Conservation (phyloP, 139 green algal genomes). For the Desmodesmus armatus region DNA sequence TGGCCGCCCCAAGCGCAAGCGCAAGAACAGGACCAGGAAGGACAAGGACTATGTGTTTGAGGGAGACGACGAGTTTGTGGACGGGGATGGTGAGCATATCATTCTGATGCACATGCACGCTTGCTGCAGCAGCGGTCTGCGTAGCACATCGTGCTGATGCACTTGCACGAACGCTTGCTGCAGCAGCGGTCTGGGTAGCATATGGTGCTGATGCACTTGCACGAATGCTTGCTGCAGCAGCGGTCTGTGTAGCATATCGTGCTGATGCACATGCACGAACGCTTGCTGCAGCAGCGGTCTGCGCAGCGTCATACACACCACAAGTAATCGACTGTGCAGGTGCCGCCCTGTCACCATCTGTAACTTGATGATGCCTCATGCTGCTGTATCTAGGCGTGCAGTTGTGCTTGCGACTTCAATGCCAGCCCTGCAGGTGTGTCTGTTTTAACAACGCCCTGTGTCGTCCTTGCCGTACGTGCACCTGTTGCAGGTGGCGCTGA, state of each 20-base stretch:
- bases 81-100: background rate
- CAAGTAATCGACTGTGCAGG: too few species aligned
- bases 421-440: background rate
- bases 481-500: background rate
- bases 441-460: background rate
- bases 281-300: background rate
- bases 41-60: slow-evolving; percentile 40
- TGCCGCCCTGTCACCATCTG: too few species aligned
- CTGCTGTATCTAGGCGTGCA: background rate
- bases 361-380: background rate
- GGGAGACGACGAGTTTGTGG: slow-evolving; percentile 23
- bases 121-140: background rate
- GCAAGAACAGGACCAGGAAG: slow-evolving; percentile 39
- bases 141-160: background rate
- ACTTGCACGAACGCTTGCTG: background rate
- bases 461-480: background rate
- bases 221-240: background rate
- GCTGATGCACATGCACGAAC: background rate
- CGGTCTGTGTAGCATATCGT: background rate
- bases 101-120: background rate
- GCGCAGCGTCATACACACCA: too few species aligned
- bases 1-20: slow-evolving; percentile 40
- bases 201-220: background rate
- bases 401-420: slow-evolving; percentile 9
- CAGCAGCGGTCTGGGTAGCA: background rate